A percentile compares a stretch with the other conserved stretches of the same genome.
Conservation (phyloP, 2,329 filamentous ascomycete species). For the Pseudogymnoascus pannorum region DNA sequence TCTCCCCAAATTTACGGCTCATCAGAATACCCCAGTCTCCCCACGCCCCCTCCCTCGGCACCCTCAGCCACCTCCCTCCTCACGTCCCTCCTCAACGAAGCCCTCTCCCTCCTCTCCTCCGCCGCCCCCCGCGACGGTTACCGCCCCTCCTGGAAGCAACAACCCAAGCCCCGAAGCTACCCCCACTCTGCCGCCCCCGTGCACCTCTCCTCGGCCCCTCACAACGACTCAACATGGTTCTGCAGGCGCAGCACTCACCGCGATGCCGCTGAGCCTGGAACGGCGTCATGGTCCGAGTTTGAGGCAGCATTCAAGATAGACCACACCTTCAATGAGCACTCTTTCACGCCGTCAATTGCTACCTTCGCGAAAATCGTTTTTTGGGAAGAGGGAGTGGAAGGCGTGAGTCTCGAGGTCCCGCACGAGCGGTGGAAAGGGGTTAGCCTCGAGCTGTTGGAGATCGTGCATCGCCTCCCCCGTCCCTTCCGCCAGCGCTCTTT, state of each 20-base stretch:
- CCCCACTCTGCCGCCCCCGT: constrained; percentile 44
- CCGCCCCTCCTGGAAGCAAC: constrained; percentile 41
- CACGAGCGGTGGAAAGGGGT: constrained; percentile 40
- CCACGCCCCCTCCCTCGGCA: constrained; percentile 9
- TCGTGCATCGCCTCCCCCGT: constrained; percentile 55
- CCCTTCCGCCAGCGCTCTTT: constrained; percentile 60
- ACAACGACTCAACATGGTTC: constrained; percentile 54
- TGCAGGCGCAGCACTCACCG: constrained; percentile 56
- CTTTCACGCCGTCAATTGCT: constrained; percentile 51
- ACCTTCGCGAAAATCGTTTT: constrained; percentile 37
- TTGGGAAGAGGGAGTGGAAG: constrained; percentile 41
- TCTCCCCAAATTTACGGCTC: neutral
- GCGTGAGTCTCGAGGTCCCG: constrained; percentile 33
- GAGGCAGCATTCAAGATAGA: constrained; percentile 48
- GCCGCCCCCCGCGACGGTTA: constrained; percentile 38
- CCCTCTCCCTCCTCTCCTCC: constrained; percentile 49
- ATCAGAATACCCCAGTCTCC: neutral
- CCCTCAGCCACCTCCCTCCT: constrained; percentile 42
- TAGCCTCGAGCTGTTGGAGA: constrained; percentile 50
- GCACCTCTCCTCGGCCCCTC: constrained; percentile 44
- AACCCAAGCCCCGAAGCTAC: constrained; percentile 40
- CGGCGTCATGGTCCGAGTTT: constrained; percentile 60
- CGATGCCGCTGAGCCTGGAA: constrained; percentile 41
- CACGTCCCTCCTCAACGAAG: constrained; percentile 47
- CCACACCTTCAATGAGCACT: constrained; percentile 49